Conservation (phyloP, 352 stramenopile genomes). For the Pythium angustatum region DNA sequence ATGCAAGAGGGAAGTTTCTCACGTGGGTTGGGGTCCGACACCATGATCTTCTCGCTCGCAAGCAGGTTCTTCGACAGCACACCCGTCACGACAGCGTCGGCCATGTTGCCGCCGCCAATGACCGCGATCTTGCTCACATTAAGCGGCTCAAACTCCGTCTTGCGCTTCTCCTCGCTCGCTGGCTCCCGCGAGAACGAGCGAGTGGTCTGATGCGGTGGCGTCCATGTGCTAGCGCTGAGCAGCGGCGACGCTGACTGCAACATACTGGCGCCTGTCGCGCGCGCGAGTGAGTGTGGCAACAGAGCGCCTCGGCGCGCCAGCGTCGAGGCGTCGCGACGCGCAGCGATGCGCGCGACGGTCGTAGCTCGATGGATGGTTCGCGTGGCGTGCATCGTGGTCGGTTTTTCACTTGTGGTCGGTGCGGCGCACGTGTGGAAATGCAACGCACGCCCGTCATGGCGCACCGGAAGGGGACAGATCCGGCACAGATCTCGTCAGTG, state of each 20-base stretch:
- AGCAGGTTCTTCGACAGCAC: slow-evolving; percentile 73
- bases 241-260: background rate
- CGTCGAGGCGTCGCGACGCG: slow-evolving; percentile 3
- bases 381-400: slow-evolving; percentile 2
- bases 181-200: slow-evolving; percentile 24
- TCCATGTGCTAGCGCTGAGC: background rate
- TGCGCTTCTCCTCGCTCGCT: background rate
- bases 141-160: slow-evolving; percentile 26
- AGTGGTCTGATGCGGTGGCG: background rate
- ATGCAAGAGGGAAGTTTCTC: too few relatives aligned
- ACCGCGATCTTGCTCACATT: slow-evolving; percentile 63
- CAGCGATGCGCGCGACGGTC: background rate
- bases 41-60: slow-evolving; percentile 63
- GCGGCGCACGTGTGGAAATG: slow-evolving; percentile 5
- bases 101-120: slow-evolving; percentile 90
- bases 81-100: slow-evolving; percentile 84
- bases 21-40: slow-evolving; percentile 77
- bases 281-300: background rate
- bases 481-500: slow-evolving; percentile 11
- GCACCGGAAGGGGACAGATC: background rate
- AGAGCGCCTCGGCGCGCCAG: background rate
- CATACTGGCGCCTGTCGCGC: background rate
- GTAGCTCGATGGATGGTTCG: slow-evolving; percentile 6
- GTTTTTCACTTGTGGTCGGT: background rate
- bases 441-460: background rate